A percentile compares a stretch with the other conserved stretches of the same genome.
These are phyloP conservation scores for Rhynchospora tenuis DNA, from an alignment of 176 grass and related monocot genomes.

Conservation along the genomic window DNA sequence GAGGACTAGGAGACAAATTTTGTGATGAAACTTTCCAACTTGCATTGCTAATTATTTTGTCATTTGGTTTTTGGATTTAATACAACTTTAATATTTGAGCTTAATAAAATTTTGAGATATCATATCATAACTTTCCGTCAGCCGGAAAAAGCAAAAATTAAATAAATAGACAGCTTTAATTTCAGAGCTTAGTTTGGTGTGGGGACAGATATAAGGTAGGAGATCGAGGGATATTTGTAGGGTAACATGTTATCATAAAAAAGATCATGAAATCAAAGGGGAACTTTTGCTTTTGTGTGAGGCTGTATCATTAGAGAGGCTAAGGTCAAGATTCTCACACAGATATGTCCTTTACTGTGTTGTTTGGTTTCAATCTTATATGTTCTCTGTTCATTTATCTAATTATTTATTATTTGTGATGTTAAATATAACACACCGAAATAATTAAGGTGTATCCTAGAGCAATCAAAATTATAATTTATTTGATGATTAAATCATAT, in stretches of 20 bases:
- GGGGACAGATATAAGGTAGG: background rate
- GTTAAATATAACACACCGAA: too few species aligned
- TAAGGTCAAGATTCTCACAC: slow-evolving; percentile 97
- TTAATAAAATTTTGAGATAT: background rate
- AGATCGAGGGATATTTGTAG: slow-evolving; percentile 8
- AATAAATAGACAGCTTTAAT: slow-evolving; percentile 3
- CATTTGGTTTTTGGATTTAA: background rate
- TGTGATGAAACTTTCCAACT: background rate
- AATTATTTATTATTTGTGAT: too few species aligned
- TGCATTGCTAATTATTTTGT: background rate
- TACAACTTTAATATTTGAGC: background rate
- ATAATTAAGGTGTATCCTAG: too few species aligned
- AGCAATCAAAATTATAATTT: too few species aligned
- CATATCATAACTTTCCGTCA: background rate
- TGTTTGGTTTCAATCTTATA: slow-evolving; percentile 21
- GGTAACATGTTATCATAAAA: slow-evolving; percentile 23
- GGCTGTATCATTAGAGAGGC: slow-evolving; percentile 46
- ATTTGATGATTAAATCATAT: too few species aligned
- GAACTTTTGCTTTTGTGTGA: slow-evolving; percentile 24
- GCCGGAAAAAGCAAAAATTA: background rate
- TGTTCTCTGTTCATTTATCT: too few species aligned
- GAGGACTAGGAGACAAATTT: too few species aligned
- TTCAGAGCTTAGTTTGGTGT: background rate
- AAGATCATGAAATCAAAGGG: slow-evolving; percentile 31
- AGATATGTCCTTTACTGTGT: slow-evolving; percentile 48